Percentiles rank a stretch among this genome's conserved stretches.
Evolutionary conservation across 352 stramenopile genomes (phyloP).

Genomic region (Pythium coloratum): DNA sequence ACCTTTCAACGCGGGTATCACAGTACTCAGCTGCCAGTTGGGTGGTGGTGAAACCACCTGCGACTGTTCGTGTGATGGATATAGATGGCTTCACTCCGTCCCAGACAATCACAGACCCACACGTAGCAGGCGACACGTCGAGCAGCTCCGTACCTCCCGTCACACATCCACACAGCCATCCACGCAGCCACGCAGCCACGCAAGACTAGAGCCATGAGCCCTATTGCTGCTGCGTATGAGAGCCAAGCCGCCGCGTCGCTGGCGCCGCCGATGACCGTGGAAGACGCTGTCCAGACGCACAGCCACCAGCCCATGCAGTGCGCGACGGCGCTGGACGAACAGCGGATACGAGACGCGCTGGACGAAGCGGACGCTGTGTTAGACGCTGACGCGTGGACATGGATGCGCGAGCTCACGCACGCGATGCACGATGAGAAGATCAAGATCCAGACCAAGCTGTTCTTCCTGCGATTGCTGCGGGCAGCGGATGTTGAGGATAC

Average conservation of each 20-base stretch:
- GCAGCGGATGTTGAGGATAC: background rate
- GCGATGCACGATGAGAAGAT: constrained; percentile 15
- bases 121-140: background rate
- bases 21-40: constrained; percentile 1
- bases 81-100: constrained; percentile 24
- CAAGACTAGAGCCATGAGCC: constrained; percentile 8
- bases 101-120: background rate
- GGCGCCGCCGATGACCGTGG: background rate
- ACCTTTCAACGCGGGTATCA: background rate
- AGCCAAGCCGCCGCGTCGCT: background rate
- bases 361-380: constrained; percentile 18
- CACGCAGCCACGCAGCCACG: background rate
- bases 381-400: constrained; percentile 13
- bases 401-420: constrained; percentile 17
- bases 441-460: constrained; percentile 18
- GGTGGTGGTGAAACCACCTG: constrained; percentile 13
- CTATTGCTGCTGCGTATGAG: constrained; percentile 7
- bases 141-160: background rate
- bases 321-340: constrained; percentile 8
- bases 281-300: background rate
- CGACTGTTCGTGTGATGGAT: constrained; percentile 4
- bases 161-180: background rate
- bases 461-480: constrained; percentile 22
- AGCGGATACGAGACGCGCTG: constrained; percentile 21
- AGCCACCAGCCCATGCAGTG: constrained; percentile 8